Percentiles rank a stretch among this genome's conserved stretches.
phyloP scores from a whole-genome alignment of 2,329 filamentous ascomycete species.

The Fusarium chlamydosporum region DNA sequence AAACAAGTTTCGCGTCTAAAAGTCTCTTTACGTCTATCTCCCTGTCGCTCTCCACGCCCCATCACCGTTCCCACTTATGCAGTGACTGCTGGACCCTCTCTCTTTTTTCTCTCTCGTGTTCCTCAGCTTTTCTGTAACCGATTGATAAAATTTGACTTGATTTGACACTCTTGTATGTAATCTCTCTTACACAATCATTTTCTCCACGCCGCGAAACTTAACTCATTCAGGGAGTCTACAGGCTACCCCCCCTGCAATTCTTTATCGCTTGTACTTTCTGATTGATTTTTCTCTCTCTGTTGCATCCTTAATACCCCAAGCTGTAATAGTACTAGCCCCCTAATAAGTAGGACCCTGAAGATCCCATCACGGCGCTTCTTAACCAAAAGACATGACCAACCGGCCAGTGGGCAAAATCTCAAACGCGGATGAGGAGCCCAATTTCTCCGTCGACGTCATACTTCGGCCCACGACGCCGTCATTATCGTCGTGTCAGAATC shows the following conservation, averaged over 20 bases:
- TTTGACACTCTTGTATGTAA: background rate
- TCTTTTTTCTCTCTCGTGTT: conserved; percentile 2
- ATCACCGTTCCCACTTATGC: conserved; percentile 25
- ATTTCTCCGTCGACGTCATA: conserved; percentile 48
- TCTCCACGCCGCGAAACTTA: conserved; percentile 22
- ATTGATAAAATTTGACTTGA: conserved; percentile 25
- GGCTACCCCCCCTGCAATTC: conserved; percentile 3
- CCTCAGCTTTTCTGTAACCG: conserved; percentile 13
- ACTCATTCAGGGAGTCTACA: conserved; percentile 12
- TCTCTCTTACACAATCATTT: conserved; percentile 13
- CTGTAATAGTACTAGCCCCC: conserved; percentile 32
- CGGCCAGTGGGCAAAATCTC: conserved; percentile 28
- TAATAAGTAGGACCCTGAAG: conserved; percentile 50
- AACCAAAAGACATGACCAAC: conserved; percentile 24
- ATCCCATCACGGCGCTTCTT: conserved; percentile 42
- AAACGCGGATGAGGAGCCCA: conserved; percentile 34
- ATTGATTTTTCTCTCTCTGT: background rate
- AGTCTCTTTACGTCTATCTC: conserved; percentile 1
- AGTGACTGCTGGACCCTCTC: conserved; percentile 14
- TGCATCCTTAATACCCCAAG: conserved; percentile 16
- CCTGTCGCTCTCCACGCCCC: conserved; percentile 17
- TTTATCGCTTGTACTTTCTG: conserved; percentile 4
- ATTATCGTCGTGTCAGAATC: conserved; percentile 36
- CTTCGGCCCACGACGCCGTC: conserved; percentile 30
- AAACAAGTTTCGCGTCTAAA: conserved; percentile 28